Evolutionary conservation across 305 asterid species (phyloP), one percentile per base, ranked within the genome.

Genomic region (Rubia tinctorum): DNA sequence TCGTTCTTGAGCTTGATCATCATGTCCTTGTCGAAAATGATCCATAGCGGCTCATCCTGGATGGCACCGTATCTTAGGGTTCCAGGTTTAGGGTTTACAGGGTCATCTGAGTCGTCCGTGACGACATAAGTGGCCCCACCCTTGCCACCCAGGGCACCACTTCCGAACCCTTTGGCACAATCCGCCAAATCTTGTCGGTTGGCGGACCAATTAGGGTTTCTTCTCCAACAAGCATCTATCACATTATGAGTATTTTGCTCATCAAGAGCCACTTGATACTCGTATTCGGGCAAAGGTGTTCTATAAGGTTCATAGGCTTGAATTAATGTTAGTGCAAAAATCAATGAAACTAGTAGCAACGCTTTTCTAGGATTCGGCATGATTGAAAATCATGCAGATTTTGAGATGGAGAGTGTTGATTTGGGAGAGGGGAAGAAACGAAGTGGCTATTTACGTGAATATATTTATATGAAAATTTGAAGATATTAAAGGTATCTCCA

Each of bases 161-260:
- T 75, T 6, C 79, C 79, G 8, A 69, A 75, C 4, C 79, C 75
- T 27, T 7, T 69, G 1, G 74, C 79, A 23, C 79, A 75, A 44
- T 75, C 71, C 6, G 79, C 74, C 23, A 75, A 27, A 10, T 67
- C 66, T 22, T 69, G 83, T 42, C 94, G 94, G 53, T 88, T 81
- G 20, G 83, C 7, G 39, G 82, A 89, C 96, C 97, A 91, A 0
- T 82, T 81, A 14, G 91, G 68, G 11, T 80, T 77, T 2, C 67
- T 4, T 42, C 96, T 84, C 96, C 96, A 90, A 15, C 96, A 88
- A 3, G 92, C 75, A 75, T 90, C 96, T 2, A 90, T 86, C 20
- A 51, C 13, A 15, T 51, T 51, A 7, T 51, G 59, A 51, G 22
- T 8, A 6, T 17, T 51, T 51, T 51, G 59, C 2, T 6, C 22